Evolutionary conservation across 139 green algal genomes (phyloP).

Genomic region (Limnomonas spitsbergensis): DNA sequence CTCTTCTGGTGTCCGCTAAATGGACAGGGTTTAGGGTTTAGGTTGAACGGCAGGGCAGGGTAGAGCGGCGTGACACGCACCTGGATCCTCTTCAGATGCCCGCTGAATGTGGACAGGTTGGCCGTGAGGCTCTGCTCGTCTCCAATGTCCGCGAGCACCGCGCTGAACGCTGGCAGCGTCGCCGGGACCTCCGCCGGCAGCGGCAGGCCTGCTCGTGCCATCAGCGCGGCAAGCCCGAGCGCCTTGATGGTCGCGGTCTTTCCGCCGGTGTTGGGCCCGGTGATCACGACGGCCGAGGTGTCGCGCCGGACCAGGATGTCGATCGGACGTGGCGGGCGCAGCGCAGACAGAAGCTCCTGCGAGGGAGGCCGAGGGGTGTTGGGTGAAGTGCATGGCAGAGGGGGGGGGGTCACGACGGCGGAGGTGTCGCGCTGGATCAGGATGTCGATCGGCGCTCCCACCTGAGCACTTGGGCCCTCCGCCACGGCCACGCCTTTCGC

Average conservation of each 20-base stretch:
- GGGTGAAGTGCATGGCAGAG: too few species aligned
- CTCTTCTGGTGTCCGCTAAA: too few species aligned
- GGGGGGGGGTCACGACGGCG: constrained; percentile 60
- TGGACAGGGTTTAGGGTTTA: too few species aligned
- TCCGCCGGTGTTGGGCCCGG: constrained; percentile 66
- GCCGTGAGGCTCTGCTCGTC: constrained; percentile 76
- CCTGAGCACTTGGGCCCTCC: too few species aligned
- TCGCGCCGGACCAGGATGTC: constrained; percentile 1
- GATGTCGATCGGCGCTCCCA: constrained; percentile 6
- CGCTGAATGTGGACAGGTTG: constrained; percentile 95
- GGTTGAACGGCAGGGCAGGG: too few species aligned
- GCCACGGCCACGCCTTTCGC: too few species aligned
- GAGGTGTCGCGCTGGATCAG: not conserved
- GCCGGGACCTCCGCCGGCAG: constrained; percentile 33
- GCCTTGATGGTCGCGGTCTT: constrained; percentile 95
- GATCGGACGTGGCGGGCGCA: not conserved
- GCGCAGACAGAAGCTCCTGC: not conserved
- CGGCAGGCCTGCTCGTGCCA: constrained; percentile 76
- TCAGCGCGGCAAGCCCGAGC: constrained; percentile 76
- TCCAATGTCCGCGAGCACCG: constrained; percentile 89
- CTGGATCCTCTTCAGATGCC: constrained; percentile 71
- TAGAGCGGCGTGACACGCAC: too few species aligned
- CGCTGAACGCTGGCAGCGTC: constrained; percentile 39
- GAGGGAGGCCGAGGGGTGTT: not conserved
- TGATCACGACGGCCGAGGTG: constrained; percentile 51